Evolutionary conservation across 176 grass and related monocot genomes (phyloP), one percentile per base, ranked within the genome.

Genomic region (Juncus effusus): DNA sequence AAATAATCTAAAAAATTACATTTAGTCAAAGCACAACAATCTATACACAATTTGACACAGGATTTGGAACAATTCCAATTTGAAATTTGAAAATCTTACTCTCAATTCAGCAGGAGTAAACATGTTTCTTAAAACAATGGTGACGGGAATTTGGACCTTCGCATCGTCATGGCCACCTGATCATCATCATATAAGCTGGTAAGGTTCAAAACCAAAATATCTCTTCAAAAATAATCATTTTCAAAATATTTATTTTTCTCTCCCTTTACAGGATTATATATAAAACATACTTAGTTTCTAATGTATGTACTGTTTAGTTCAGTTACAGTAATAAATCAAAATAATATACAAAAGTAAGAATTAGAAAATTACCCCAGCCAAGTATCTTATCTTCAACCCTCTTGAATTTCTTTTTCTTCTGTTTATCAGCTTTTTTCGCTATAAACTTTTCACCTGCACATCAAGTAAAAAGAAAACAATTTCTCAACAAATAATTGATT

Each of bases 141-240:
- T 86, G 38, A 77, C 70, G 61, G 88, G 85, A 83, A 97, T 80
- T 36, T 11, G 79, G 67, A 93, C 10, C 82, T 89, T 97, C 71
- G 74, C 77, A 86, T 97, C 88, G 78, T 99, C 88, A 78, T 87
- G 94, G 16, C 88, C 94, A 83, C 94, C 94, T 93, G 86, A 59
- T 67, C 62, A 28, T 28, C 19, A 28, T 28, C 19, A 73, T 14
- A 81, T 14, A 75, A 78, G 75, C 53, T 36, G 51, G 53, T 70
- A 61, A 42, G 50, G 51, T 54, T 54, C 41, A 4, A 77, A 63
- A 60, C 13, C 44, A 62, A 61, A 37, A 64, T 62, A n/a, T 38
- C 39, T 51, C 16, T 38, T 75, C 10, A 28, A 63, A 64, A 40
- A 16, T 49, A 45, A 65, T 54, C 13, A 6, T 47, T 7, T 10